Percentiles rank a stretch among this genome's conserved stretches.
Evolutionary conservation across 345 rosid genomes (phyloP).

Genomic region (Populus davidiana): DNA sequence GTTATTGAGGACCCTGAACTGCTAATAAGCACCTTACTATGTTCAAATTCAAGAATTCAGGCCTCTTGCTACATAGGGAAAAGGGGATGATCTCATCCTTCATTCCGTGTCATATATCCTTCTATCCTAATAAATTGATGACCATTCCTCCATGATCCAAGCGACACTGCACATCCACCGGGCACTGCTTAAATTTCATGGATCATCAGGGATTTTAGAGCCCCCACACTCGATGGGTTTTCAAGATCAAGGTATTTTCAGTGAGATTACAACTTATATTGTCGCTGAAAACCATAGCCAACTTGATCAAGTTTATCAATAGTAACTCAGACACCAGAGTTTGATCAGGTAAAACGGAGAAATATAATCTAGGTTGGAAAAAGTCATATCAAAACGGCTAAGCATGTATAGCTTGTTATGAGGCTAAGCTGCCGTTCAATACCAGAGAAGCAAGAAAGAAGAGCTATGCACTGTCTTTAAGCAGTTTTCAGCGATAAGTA

Average conservation of each 20-base stretch:
- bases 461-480: background rate
- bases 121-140: background rate
- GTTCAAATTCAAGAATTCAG: too few relatives aligned
- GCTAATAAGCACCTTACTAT: too few relatives aligned
- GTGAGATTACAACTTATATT: background rate
- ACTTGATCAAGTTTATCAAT: too few relatives aligned
- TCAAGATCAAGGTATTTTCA: background rate
- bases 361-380: too few relatives aligned
- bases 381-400: too few relatives aligned
- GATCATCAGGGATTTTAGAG: background rate
- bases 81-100: background rate
- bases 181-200: background rate
- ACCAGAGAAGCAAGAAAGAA: background rate
- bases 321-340: too few relatives aligned
- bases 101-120: background rate
- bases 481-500: background rate
- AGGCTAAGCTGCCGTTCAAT: background rate
- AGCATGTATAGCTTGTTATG: background rate
- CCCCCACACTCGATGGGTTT: background rate
- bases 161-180: background rate
- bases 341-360: too few relatives aligned
- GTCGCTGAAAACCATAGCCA: too few relatives aligned
- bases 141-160: background rate
- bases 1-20: too few relatives aligned
- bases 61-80: too few relatives aligned